These are phyloP conservation scores for Cystobasidium onofrii DNA, from an alignment of 768 basidiomycete genomes.

Conservation along the genomic window DNA sequence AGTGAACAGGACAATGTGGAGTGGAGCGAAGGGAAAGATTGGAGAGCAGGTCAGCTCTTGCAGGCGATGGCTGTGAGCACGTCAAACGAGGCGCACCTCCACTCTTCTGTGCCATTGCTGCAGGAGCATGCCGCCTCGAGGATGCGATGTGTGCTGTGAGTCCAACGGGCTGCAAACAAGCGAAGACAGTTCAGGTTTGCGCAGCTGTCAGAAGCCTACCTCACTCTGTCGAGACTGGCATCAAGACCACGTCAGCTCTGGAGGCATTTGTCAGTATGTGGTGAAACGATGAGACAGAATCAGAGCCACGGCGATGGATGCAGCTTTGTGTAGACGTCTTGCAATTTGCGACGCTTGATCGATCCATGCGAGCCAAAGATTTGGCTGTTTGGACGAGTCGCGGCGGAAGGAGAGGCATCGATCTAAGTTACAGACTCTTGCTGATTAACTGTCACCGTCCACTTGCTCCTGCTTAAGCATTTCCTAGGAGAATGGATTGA, in stretches of 20 bases:
- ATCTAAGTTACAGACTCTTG: too few relatives aligned
- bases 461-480: too few relatives aligned
- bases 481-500: too few relatives aligned
- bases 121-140: not conserved
- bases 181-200: not conserved
- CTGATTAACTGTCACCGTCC: too few relatives aligned
- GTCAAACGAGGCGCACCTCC: not conserved
- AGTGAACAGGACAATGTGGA: not conserved
- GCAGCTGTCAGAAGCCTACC: not conserved
- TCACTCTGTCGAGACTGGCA: too few relatives aligned
- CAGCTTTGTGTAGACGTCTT: not conserved
- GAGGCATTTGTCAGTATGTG: not conserved
- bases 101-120: not conserved
- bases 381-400: not conserved
- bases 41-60: not conserved
- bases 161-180: not conserved
- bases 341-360: not conserved
- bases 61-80: not conserved
- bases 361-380: not conserved
- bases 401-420: too few relatives aligned
- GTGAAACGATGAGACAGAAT: too few relatives aligned
- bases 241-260: not conserved
- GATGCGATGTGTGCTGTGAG: not conserved
- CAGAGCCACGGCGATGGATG: too few relatives aligned
- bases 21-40: not conserved